These are phyloP conservation scores for Carnegiea gigantea DNA, from an alignment of 179 eudicot genomes.

Conservation along the genomic window DNA sequence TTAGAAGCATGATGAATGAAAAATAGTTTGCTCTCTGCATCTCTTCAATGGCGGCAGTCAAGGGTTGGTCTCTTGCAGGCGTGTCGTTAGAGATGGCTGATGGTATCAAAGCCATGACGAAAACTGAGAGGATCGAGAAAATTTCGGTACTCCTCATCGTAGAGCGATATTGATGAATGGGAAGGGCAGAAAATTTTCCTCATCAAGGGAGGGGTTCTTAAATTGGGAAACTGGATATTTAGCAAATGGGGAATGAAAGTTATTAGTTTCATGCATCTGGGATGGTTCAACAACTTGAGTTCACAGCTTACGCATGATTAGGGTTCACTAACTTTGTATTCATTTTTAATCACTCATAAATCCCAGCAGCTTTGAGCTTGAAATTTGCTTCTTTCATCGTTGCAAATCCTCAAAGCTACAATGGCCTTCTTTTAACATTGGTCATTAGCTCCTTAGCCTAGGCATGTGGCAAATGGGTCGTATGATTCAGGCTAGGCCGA, in stretches of 20 bases:
- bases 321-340: neutral
- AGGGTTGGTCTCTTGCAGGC: conserved; percentile 35
- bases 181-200: neutral
- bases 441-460: neutral
- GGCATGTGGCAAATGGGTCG: too few relatives aligned
- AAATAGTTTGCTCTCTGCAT: conserved; percentile 77
- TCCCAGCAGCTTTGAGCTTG: neutral
- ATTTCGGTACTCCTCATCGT: conserved; percentile 1
- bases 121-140: conserved; percentile 1
- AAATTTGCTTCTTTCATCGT: neutral
- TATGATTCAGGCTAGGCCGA: too few relatives aligned
- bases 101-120: conserved; percentile 25
- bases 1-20: conserved; percentile 66
- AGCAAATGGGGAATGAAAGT: conserved; percentile 13
- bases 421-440: neutral
- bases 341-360: neutral
- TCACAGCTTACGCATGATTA: conserved; percentile 21
- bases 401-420: neutral
- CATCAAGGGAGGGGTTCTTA: conserved; percentile 7
- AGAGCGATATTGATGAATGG: neutral
- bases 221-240: conserved; percentile 3
- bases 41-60: conserved; percentile 50
- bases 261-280: conserved; percentile 31
- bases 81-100: conserved; percentile 19
- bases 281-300: conserved; percentile 30